phyloP scores from a whole-genome alignment of 768 basidiomycete species.

The Zangia roseola region DNA sequence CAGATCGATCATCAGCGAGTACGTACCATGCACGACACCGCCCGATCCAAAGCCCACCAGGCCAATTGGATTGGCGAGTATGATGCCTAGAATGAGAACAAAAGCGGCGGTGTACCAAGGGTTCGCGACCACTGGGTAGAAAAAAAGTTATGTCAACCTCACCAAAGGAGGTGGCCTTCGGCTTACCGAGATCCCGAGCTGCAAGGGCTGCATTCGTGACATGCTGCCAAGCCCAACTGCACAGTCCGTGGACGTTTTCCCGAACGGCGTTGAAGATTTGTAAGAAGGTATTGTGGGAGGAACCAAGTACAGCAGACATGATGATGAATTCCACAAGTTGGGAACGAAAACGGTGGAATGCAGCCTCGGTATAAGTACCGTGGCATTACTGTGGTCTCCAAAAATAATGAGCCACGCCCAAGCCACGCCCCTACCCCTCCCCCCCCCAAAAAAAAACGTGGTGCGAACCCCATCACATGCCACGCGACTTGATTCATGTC shows the following conservation, averaged over 20 bases:
- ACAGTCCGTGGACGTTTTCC: neutral
- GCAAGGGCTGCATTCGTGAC: neutral
- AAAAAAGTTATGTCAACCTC: neutral
- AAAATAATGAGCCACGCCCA: too few relatives aligned
- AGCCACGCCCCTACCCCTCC: too few relatives aligned
- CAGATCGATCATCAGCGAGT: neutral
- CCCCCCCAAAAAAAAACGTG: too few relatives aligned
- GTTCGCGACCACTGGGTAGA: neutral
- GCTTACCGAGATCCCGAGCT: neutral
- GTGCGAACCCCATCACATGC: too few relatives aligned
- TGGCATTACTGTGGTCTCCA: too few relatives aligned
- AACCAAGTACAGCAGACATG: too few relatives aligned
- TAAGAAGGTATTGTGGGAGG: too few relatives aligned
- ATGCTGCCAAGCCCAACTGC: fast-evolving
- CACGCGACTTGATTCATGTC: too few relatives aligned
- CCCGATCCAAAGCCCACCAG: neutral
- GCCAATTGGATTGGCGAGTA: neutral
- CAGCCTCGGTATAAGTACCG: too few relatives aligned
- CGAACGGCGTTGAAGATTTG: neutral
- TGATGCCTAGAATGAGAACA: neutral
- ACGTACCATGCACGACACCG: slow-evolving; percentile 8
- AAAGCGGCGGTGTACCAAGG: fast-evolving
- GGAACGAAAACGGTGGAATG: too few relatives aligned
- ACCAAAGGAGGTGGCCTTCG: neutral
- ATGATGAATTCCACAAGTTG: too few relatives aligned